Conservation (phyloP, 2,329 filamentous ascomycete genomes). For the Pestalotiopsis sp. region DNA sequence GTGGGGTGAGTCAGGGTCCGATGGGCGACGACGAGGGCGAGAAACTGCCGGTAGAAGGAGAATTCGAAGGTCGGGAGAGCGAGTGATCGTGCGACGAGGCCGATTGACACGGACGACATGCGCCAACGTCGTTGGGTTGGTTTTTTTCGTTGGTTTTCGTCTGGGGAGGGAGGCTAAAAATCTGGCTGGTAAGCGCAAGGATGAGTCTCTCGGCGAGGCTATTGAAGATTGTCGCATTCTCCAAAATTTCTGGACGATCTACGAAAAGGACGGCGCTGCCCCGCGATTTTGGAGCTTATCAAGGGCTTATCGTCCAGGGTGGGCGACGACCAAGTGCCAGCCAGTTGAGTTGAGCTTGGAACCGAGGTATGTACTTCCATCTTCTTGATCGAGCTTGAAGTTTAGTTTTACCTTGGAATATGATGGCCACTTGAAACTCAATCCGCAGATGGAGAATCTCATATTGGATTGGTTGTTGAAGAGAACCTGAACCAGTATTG, state of each 20-base stretch:
- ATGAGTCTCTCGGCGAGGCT: conserved; percentile 8
- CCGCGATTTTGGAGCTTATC: conserved; percentile 10
- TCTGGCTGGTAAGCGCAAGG: neutral
- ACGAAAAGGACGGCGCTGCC: neutral
- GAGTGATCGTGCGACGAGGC: conserved; percentile 23
- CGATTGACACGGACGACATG: conserved; percentile 22
- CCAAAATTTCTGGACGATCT: neutral
- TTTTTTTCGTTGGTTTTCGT: neutral
- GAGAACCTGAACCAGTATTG: no score
- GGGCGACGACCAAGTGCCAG: conserved; percentile 7
- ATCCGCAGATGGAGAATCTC: neutral
- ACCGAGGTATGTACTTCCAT: neutral
- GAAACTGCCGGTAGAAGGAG: conserved; percentile 20
- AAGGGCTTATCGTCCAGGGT: conserved; percentile 1
- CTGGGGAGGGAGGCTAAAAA: neutral
- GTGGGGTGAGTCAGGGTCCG: conserved; percentile 13
- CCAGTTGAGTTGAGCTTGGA: neutral
- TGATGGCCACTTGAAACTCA: no score
- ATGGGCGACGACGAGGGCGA: conserved; percentile 10
- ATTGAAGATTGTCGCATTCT: neutral
- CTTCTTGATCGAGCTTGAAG: no score
- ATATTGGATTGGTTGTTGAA: no score
- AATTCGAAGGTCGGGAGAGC: conserved; percentile 23
- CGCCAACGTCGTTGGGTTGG: neutral
- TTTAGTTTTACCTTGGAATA: no score